Base-by-base conservation (phyloP, 345 rosid genomes). In the Laguncularia racemosa region DNA sequence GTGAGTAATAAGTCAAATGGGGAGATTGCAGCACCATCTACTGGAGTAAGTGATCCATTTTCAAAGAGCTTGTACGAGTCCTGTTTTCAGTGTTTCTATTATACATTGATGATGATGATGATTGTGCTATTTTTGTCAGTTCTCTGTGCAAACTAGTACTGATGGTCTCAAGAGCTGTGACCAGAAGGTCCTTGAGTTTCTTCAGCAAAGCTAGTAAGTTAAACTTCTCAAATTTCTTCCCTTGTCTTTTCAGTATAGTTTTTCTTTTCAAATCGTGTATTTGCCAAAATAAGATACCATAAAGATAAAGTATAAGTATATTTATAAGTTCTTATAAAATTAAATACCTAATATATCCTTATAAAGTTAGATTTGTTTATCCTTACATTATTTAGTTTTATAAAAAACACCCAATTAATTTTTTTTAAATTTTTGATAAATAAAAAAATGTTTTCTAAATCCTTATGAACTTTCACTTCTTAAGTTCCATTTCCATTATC, bases 201-300 rank as follows among this genome's bases (percentile, higher is more conserved):
- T 89, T 57, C 90, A 77, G 77, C 91, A 84, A 59, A 76, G 74
- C 84, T 76, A 71, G 96, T 84, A 65, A 84, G 98, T 76, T 63
- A 13, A 53, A 21, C 50, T 28, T 65, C 20, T 16, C 1, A 13
- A 58, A 49, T 53, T 8, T 52, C 47, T 56, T 7, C 17, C 57
- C 33, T 53, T 44, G 15, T 19, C 44, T 33, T 50, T 18, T 53
- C 13, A 6, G 18, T 20, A 44, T 33, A n/a, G n/a, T n/a, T n/a
- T n/a, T n/a, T n/a, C n/a, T n/a, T n/a, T n/a, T n/a, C n/a, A n/a
- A n/a, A n/a, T n/a, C n/a, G n/a, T n/a, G n/a, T n/a, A n/a, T n/a
- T n/a, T n/a, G n/a, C n/a, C n/a, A n/a, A n/a, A n/a, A n/a, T n/a
- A n/a, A n/a, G n/a, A n/a, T n/a, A n/a, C n/a, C n/a, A n/a, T n/a